Base-by-base conservation (phyloP, 2,329 filamentous ascomycete species). In the Ilyonectria robusta region DNA sequence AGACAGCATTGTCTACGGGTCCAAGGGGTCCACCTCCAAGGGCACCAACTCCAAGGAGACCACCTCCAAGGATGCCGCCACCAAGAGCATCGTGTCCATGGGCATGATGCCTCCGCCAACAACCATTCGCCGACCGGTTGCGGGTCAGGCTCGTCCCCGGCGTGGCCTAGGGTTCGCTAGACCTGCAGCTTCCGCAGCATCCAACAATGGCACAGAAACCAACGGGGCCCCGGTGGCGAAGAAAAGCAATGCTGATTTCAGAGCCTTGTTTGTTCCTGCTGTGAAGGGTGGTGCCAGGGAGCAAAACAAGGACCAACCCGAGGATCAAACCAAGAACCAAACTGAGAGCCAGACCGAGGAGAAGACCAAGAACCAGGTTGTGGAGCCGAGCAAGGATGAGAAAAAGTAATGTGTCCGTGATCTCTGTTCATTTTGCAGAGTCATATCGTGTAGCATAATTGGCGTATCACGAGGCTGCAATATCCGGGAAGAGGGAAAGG, bases 201-300 rank as follows among this genome's bases (percentile, higher is more conserved):
- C 63, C 13, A 66, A 67, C 15, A 61, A 67, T 8, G 57, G 59
- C 3, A 29, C 72, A 62, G 57, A 78, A 69, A 59, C 68, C 37
- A 77, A 81, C 51, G 78, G 77, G 26, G 63, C 68, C 4, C 59
- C 61, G 50, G 62, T 79, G 55, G 72, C 78, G 19, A 78, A 77
- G 70, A 88, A 87, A 80, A 88, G 82, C 72, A 89, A 89, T 76
- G 85, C 86, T 2, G 87, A 89, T 73, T 89, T 89, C 71, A 88
- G 86, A 77, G 85, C 86, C n/a, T 79, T 87, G 75, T 83, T 87
- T 59, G 72, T 86, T 8, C 72, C 72, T 15, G 70, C 74, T 21
- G 67, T 65, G 29, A 64, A 75, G 48, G 61, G 57, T 9, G 60
- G 65, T 29, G 57, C 59, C 26, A 65, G 70, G 23, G 60, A 70